A percentile compares a stretch with the other conserved stretches of the same genome.
These are phyloP conservation scores for Stagonosporopsis cucurbitacearum DNA, from an alignment of 2,329 filamentous ascomycete genomes.

Conservation along the genomic window DNA sequence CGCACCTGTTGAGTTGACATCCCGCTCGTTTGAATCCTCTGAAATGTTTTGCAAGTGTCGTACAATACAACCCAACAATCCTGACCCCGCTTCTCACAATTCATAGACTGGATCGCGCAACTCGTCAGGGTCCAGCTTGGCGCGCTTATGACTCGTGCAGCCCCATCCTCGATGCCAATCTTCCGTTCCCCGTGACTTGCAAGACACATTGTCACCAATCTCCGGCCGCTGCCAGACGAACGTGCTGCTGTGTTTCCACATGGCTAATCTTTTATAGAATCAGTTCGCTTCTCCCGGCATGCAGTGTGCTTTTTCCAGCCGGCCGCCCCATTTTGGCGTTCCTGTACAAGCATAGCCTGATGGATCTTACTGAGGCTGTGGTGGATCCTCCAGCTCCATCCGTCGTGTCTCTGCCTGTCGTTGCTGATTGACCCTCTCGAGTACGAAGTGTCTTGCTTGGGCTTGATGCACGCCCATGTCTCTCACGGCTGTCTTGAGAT, in stretches of 20 bases:
- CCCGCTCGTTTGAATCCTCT: conserved; percentile 1
- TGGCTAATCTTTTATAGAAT: conserved; percentile 11
- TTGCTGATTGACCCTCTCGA: conserved; percentile 15
- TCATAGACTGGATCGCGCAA: conserved; percentile 12
- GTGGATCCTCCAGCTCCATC: conserved; percentile 18
- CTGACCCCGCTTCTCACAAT: conserved; percentile 10
- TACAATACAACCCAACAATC: conserved; percentile 16
- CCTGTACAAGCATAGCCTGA: conserved; percentile 19
- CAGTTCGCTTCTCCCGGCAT: conserved; percentile 12
- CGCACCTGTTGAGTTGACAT: conserved; percentile 13
- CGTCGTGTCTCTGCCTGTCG: conserved; percentile 21
- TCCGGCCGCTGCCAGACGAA: conserved; percentile 11
- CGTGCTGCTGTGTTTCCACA: conserved; percentile 16
- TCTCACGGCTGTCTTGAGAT: conserved; percentile 13
- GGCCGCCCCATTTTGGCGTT: conserved; percentile 14
- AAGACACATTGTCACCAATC: conserved; percentile 12
- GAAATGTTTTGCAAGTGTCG: conserved; percentile 15
- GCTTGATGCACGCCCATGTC: conserved; percentile 14
- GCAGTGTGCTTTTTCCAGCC: conserved; percentile 14
- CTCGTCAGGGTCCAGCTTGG: conserved; percentile 15
- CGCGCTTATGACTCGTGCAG: conserved; percentile 18
- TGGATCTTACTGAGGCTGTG: conserved; percentile 17
- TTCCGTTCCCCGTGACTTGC: conserved; percentile 3
- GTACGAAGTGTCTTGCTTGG: conserved; percentile 11
- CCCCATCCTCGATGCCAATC: conserved; percentile 11